A percentile compares a stretch with the other conserved stretches of the same genome.
Evolutionary conservation across 2,329 filamentous ascomycete genomes (phyloP).

Genomic region (Cladosporium cucumerinum): DNA sequence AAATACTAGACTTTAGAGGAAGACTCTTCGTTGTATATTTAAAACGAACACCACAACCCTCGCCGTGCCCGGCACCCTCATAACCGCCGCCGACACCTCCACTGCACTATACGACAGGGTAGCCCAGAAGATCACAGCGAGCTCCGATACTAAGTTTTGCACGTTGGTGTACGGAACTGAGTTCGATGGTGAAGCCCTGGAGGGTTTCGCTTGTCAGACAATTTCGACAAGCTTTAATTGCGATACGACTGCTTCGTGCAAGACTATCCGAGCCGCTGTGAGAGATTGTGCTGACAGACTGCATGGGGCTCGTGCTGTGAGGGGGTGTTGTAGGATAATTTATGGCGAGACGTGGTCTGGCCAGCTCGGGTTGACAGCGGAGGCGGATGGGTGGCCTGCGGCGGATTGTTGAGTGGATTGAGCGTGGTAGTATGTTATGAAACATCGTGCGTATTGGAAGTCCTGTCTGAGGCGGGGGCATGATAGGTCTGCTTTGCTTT

Average conservation of each 20-base stretch:
- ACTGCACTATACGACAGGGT: background rate
- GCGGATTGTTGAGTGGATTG: background rate
- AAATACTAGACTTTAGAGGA: no score
- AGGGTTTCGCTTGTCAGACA: background rate
- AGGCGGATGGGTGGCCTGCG: background rate
- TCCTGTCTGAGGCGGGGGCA: background rate
- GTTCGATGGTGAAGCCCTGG: background rate
- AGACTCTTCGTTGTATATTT: no score
- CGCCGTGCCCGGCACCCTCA: background rate
- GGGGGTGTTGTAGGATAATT: background rate
- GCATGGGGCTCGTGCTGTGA: background rate
- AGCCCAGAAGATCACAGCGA: background rate
- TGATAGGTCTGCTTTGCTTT: background rate
- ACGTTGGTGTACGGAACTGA: background rate
- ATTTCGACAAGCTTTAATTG: background rate
- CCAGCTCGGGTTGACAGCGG: background rate
- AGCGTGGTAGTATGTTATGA: background rate
- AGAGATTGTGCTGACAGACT: background rate
- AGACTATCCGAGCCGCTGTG: background rate
- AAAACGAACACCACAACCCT: background rate
- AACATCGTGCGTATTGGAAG: no score
- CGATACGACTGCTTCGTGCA: background rate
- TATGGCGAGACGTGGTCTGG: background rate
- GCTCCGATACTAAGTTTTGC: background rate
- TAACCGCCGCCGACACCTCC: background rate